Conservation (phyloP, 1,284 basidiomycete genomes). For the Bjerkandera adusta region DNA sequence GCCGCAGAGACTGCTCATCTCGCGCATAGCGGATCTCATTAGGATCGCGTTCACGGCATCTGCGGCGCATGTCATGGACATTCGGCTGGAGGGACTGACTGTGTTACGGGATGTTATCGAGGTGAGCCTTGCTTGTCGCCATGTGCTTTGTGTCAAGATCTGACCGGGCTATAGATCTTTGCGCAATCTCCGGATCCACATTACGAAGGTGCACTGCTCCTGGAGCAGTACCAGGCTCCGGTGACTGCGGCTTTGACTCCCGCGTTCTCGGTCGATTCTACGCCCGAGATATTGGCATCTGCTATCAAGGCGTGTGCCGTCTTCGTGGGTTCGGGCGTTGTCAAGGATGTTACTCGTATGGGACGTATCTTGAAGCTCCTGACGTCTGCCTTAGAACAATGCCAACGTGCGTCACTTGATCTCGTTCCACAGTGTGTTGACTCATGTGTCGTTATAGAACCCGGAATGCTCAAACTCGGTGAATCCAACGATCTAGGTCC, state of each 20-base stretch:
- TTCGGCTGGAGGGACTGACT: constrained; percentile 89
- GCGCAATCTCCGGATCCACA: constrained; percentile 87
- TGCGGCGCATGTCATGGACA: constrained; percentile 93
- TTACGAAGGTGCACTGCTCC: constrained; percentile 84
- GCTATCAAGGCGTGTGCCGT: constrained; percentile 94
- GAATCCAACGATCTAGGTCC: constrained; percentile 87
- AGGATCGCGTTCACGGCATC: constrained; percentile 98
- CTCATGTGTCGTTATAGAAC: constrained; percentile 45
- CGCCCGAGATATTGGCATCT: constrained; percentile 91
- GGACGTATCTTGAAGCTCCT: constrained; percentile 92
- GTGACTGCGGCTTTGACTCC: constrained; percentile 98
- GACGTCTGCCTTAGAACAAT: constrained; percentile 87
- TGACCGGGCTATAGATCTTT: constrained; percentile 62
- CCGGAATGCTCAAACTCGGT: constrained; percentile 83
- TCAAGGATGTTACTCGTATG: constrained; percentile 89
- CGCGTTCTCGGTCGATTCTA: constrained; percentile 92
- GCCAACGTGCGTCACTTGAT: constrained; percentile 54
- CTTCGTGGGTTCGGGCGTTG: constrained; percentile 95
- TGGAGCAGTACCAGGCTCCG: constrained; percentile 99
- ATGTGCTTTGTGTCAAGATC: too few relatives aligned
- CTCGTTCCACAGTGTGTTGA: background rate
- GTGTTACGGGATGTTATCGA: constrained; percentile 93
- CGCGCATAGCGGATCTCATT: constrained; percentile 90
- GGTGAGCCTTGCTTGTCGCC: constrained; percentile 47
- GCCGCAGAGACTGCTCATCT: constrained; percentile 60